Base-by-base conservation (phyloP, 768 basidiomycete genomes). In the Leccinum aurantiacum region DNA sequence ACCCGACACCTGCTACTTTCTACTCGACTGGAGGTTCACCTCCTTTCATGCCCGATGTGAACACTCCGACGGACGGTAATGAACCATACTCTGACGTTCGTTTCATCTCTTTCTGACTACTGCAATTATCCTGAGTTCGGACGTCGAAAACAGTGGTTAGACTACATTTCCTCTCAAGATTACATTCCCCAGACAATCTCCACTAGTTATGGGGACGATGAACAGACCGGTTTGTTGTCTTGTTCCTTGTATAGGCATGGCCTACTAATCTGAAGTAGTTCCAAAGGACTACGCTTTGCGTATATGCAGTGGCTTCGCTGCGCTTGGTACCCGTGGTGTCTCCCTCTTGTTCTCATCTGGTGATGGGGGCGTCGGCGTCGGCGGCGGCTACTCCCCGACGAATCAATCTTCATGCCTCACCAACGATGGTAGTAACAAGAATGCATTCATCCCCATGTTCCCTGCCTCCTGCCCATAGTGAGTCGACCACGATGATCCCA, bases 151-250 rank as follows among this genome's bases (percentile, higher is more conserved):
- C 64, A 87, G 77, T 90, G 89, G 89, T 73, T 91, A 15, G 78
- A 86, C 46, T 85, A 80, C 59, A 68, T 89, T n/a, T 72, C 83
- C 0, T 64, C 62, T 13, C 79, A 82, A n/a, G 54, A 73, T 10
- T 67, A 76, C 41, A 70, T 80, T 2, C 87, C 88, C 14, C 79
- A 83, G 62, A 77, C 83, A 6, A 88, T 91, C 53, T 87, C 87
- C 0, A 90, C 87, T 0, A 88, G 86, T 63, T 91, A 91, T 67
- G 86, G 80, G 6, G 89, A 91, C 52, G 80, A 84, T 60, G 90
- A 91, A 58, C 87, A 88, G 68, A 85, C 87, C 19, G 82, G 87
- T 86, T 27, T 10, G 4, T 25, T 37, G 3, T 37, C 53, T 31
- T 24, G 17, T 33, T 37, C 3, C 0, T 47, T 24, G 25, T 31